Evolutionary conservation across 1,284 basidiomycete species (phyloP).

Genomic region (Papiliotrema fonsecae): DNA sequence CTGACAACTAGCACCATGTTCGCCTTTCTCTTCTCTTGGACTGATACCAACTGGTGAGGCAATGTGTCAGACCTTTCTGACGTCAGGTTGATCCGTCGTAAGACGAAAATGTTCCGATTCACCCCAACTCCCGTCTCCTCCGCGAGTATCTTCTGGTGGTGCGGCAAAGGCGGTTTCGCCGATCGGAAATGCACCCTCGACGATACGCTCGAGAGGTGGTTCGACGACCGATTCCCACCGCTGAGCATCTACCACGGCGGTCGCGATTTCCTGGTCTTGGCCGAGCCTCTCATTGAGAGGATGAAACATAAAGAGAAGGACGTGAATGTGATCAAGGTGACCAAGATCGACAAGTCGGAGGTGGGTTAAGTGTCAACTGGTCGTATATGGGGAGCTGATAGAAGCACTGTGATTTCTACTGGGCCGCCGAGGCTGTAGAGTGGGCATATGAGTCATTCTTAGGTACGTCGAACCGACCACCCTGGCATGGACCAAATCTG

Average conservation of each 20-base stretch:
- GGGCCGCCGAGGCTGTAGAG: conserved; percentile 59
- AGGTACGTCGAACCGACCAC: conserved; percentile 26
- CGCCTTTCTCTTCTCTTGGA: conserved; percentile 57
- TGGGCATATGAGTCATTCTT: conserved; percentile 52
- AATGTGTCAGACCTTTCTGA: not conserved
- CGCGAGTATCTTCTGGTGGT: conserved; percentile 58
- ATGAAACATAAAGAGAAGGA: conserved; percentile 51
- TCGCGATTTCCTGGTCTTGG: conserved; percentile 52
- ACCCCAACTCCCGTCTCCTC: conserved; percentile 58
- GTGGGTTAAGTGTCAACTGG: conserved; percentile 20
- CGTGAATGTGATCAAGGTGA: conserved; percentile 54
- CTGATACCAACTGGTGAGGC: conserved; percentile 57
- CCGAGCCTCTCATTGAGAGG: conserved; percentile 53
- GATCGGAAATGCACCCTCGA: conserved; percentile 57
- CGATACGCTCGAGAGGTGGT: conserved; percentile 53
- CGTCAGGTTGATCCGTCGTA: conserved; percentile 51
- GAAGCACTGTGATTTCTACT: conserved; percentile 51
- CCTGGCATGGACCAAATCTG: not conserved
- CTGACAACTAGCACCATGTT: conserved; percentile 54
- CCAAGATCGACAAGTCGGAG: conserved; percentile 53
- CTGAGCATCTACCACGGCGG: conserved; percentile 56
- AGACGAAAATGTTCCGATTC: conserved; percentile 62
- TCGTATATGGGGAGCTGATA: conserved; percentile 3
- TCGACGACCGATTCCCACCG: conserved; percentile 57
- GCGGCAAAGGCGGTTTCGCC: conserved; percentile 58